A percentile compares a stretch with the other conserved stretches of the same genome.
These are phyloP conservation scores for Flaveria sonorensis DNA, from an alignment of 129 eudicot species.

Conservation along the genomic window DNA sequence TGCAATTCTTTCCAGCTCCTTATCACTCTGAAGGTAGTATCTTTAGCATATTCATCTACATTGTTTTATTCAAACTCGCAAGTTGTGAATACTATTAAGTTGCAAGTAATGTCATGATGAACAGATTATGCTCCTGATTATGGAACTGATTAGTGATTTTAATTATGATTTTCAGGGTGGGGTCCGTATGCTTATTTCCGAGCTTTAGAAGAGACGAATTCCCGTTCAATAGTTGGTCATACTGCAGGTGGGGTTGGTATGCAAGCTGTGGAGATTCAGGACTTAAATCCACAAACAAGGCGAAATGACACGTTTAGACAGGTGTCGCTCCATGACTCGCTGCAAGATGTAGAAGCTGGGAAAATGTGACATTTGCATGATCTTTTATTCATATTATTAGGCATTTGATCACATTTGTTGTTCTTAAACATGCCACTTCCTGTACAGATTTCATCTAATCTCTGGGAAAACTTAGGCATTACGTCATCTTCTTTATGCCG, in stretches of 20 bases:
- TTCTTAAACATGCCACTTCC: slow-evolving; percentile 12
- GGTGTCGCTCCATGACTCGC: slow-evolving; percentile 28
- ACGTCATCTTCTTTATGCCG: slow-evolving; percentile 15
- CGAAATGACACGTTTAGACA: slow-evolving; percentile 25
- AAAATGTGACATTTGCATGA: slow-evolving; percentile 30
- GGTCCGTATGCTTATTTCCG: slow-evolving; percentile 78
- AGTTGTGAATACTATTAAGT: neutral
- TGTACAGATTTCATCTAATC: slow-evolving; percentile 31
- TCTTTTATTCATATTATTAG: slow-evolving; percentile 6
- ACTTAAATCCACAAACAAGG: slow-evolving; percentile 32
- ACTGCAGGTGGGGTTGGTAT: slow-evolving; percentile 28
- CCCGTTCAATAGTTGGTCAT: slow-evolving; percentile 29
- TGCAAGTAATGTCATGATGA: neutral
- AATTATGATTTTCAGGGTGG: slow-evolving; percentile 51
- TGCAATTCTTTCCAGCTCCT: slow-evolving; percentile 86
- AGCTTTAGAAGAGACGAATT: slow-evolving; percentile 62
- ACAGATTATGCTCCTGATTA: too few relatives aligned
- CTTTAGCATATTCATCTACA: neutral
- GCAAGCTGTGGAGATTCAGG: slow-evolving; percentile 31
- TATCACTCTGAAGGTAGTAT: slow-evolving; percentile 56
- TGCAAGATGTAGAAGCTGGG: slow-evolving; percentile 49
- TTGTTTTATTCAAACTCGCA: neutral
- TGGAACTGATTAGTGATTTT: too few relatives aligned
- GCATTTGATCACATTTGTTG: slow-evolving; percentile 12
- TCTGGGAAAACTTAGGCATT: slow-evolving; percentile 32